Base-by-base conservation (phyloP, 495 filamentous ascomycete genomes). In the Podospora didyma region DNA sequence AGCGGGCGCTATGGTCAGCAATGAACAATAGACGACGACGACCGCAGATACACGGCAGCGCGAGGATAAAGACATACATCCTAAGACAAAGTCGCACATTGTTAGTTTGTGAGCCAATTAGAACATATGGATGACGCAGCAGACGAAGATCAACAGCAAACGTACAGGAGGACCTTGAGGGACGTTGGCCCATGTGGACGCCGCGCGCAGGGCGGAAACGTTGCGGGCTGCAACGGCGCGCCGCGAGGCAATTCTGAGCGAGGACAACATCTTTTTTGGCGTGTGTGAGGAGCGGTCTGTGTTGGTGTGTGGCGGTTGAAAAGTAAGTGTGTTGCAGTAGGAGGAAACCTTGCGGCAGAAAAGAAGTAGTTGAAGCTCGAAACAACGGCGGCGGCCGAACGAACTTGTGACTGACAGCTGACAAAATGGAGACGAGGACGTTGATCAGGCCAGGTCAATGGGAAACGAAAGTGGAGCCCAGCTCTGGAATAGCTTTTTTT, bases 101-200 rank as follows among this genome's bases (percentile, higher is more conserved):
- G 19, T 55, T 31, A 19, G 56, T 75, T 62, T 68, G 62, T 17
- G 6, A 41, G 39, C n/a, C 63, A 70, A 68, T 56, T 65, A n/a
- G 66, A 60, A 16, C 50, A 41, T 26, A 2, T 20, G 17, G 5
- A 10, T 21, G 34, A 22, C 37, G 24, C 1, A 0, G 19, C 62
- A 37, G 65, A 56, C 37, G 20, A 42, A 19, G 34, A n/a, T 21
- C 62, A n/a, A n/a, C n/a, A n/a, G n/a, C n/a, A n/a, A n/a, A 83
- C 89, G 75, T 83, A 96, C 92, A 64, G 92, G 92, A 79, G 92
- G 92, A 56, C 92, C 92, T 77, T 96, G 90, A 63, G 90, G 87
- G 47, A 96, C 89, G 57, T 89, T 87, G 61, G 88, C 82, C 92
- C 92, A 97, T 46, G 89, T 86, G 39, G 91, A 96, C 60, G 82